Evolutionary conservation across 2,329 filamentous ascomycete genomes (phyloP), one percentile per base, ranked within the genome.

Genomic region (Claviceps sp.): DNA sequence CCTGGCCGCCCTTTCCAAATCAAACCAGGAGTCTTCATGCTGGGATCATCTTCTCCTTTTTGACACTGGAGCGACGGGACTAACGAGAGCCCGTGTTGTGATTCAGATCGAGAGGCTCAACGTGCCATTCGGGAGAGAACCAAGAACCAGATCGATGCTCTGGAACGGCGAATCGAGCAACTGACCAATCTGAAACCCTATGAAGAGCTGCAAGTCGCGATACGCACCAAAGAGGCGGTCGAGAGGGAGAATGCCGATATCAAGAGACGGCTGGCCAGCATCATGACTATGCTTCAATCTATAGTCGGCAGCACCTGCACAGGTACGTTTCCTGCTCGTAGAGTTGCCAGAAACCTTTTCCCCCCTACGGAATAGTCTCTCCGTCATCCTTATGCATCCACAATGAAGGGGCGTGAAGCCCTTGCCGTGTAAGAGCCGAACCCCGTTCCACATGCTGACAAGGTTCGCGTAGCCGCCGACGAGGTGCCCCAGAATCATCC

Each of bases 81-180:
- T 52, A 45, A 29, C 40, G 51, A 36, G 43, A 26, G 5, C 6
- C n/a, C 37, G 7, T 38, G 20, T 20, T n/a, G 45, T 16, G 8
- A 45, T 26, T 16, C 80, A 77, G 88, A 94, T 64, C 82, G 88
- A 53, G 87, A 94, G 66, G 88, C 88, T 34, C 88, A 95, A 65
- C 79, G 88, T 47, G 87, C 86, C 40, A 93, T 94, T 54, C 78
- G 88, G 43, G 86, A 91, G 69, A 80, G 88, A 51, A 93, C 87
- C 29, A 88, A 84, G 68, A 79, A 81, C 53, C 85, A 86, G 65
- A 93, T 93, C 58, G 86, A 91, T 63, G 71, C 69, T 6, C 72
- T 93, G 53, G 85, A 93, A 65, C 75, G 74, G 54, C 76, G 79
- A 55, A 89, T 94, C 55, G 74, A 78, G 51, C 85, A 91, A 55